These are phyloP conservation scores for Kwoniella dendrophila DNA, from an alignment of 768 basidiomycete species.

Conservation along the genomic window DNA sequence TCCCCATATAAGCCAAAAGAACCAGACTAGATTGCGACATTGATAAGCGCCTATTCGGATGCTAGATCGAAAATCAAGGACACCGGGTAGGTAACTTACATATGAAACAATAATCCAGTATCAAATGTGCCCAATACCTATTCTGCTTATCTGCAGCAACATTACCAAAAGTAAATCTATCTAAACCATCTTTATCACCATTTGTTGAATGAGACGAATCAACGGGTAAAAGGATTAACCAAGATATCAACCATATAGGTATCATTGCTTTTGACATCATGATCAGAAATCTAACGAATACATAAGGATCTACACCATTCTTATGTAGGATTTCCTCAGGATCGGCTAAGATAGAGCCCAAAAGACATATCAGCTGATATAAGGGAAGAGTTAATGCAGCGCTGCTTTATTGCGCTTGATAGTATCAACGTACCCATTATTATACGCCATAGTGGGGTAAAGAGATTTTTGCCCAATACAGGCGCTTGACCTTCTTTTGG, in stretches of 20 bases:
- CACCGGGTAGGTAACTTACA: too few species aligned
- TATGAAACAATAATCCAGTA: conserved; percentile 76
- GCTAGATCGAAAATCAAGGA: too few species aligned
- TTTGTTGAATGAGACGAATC: conserved; percentile 62
- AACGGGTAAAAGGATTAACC: conserved; percentile 80
- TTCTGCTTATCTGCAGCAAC: conserved; percentile 60
- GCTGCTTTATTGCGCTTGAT: neutral
- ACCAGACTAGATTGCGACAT: conserved; percentile 66
- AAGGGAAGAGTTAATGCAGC: conserved; percentile 32
- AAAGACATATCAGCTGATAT: neutral
- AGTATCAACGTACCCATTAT: conserved; percentile 21
- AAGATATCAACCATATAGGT: conserved; percentile 89
- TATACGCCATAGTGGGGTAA: conserved; percentile 45
- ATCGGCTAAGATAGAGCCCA: conserved; percentile 59
- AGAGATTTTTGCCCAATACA: conserved; percentile 32
- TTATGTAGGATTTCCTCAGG: conserved; percentile 45
- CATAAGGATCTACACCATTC: conserved; percentile 72
- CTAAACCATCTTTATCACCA: conserved; percentile 63
- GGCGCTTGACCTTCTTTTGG: conserved; percentile 59
- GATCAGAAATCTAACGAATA: conserved; percentile 83
- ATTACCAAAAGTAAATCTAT: conserved; percentile 80
- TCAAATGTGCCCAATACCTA: conserved; percentile 77
- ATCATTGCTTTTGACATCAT: conserved; percentile 80
- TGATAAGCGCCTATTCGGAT: neutral
- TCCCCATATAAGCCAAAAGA: conserved; percentile 74